Percentiles rank a stretch among this genome's conserved stretches.
Evolutionary conservation across 1,284 basidiomycete species (phyloP).

Genomic region (Trichosporon ovoides): DNA sequence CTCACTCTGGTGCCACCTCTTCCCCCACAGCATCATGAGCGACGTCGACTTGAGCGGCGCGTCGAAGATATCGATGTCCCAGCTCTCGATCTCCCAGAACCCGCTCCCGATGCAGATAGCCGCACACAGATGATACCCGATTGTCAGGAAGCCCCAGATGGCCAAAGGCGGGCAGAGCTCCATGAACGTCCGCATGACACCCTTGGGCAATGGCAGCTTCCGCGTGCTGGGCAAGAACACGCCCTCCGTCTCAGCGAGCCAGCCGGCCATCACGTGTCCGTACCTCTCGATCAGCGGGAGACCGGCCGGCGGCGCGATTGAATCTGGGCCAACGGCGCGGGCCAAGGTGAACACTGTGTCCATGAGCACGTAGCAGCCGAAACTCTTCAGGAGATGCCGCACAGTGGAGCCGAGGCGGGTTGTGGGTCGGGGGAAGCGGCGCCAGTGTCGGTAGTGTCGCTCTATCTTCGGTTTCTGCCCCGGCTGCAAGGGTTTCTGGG

Average conservation of each 20-base stretch:
- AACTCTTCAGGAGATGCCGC: constrained; percentile 25
- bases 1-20: constrained; percentile 45
- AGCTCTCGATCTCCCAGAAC: constrained; percentile 35
- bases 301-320: constrained; percentile 17
- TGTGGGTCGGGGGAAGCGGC: constrained; percentile 7
- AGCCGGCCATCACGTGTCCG: constrained; percentile 24
- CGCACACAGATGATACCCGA: constrained; percentile 37
- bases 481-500: background rate
- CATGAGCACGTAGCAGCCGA: constrained; percentile 26
- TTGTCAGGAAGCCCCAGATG: constrained; percentile 31
- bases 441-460: background rate
- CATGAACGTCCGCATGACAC: constrained; percentile 20
- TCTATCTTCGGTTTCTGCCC: background rate
- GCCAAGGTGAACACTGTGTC: constrained; percentile 33
- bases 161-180: constrained; percentile 25
- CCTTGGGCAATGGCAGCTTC: constrained; percentile 1
- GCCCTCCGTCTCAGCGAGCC: background rate
- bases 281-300: constrained; percentile 24
- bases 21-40: constrained; percentile 46
- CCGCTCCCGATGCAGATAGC: constrained; percentile 22
- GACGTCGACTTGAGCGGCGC: constrained; percentile 37
- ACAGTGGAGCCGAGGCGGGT: constrained; percentile 22
- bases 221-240: background rate
- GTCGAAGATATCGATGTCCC: constrained; percentile 43
- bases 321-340: constrained; percentile 14